A percentile compares a stretch with the other conserved stretches of the same genome.
Conservation (phyloP, 495 filamentous ascomycete species). For the Astrocystis sublimbata region DNA sequence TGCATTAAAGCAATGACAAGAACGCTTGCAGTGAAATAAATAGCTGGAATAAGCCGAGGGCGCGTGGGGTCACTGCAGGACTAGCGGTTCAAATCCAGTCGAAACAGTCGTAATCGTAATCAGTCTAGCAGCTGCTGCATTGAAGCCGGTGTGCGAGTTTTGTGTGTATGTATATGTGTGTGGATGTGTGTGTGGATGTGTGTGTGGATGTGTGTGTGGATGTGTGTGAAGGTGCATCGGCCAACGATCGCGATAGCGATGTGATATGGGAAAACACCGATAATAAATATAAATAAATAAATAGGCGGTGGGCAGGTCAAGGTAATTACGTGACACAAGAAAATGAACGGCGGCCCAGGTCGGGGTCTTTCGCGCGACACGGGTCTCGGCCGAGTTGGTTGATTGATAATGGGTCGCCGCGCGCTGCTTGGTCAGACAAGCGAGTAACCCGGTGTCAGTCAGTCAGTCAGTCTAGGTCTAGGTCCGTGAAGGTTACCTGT, state of each 20-base stretch:
- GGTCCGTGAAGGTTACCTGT: background rate
- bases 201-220: no score
- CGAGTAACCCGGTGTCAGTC: background rate
- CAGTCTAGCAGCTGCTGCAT: slow-evolving; percentile 11
- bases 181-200: no score
- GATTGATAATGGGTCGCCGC: background rate
- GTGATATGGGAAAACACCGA: no score
- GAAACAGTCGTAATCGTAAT: no score
- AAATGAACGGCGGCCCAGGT: slow-evolving; percentile 1
- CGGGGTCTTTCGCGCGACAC: background rate
- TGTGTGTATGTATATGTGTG: no score
- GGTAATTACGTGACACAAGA: no score
- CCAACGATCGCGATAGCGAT: slow-evolving; percentile 1
- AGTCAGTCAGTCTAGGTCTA: no score
- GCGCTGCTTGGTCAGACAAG: background rate
- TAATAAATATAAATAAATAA: background rate
- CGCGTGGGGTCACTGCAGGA: background rate
- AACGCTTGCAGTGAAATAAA: background rate
- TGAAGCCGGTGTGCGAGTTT: background rate
- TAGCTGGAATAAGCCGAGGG: background rate
- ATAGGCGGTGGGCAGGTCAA: background rate
- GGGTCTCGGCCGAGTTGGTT: slow-evolving; percentile 19
- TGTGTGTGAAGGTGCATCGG: background rate
- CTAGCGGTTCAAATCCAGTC: slow-evolving; percentile 1
- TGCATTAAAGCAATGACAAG: background rate